Evolutionary conservation across 2,329 filamentous ascomycete genomes (phyloP).

Genomic region (Aquanectria penicillioides): DNA sequence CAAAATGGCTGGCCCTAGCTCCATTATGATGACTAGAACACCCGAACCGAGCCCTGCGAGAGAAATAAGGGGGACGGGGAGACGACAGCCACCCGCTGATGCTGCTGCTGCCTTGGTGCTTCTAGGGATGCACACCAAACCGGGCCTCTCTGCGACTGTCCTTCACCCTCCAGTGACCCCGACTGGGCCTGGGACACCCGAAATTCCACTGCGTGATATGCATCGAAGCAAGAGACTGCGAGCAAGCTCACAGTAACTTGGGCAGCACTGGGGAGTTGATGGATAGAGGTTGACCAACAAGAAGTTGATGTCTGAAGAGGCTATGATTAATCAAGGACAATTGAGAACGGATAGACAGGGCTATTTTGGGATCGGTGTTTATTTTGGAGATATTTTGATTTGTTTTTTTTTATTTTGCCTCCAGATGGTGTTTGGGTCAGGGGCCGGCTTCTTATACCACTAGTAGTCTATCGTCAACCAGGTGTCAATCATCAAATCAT

Average conservation of each 20-base stretch:
- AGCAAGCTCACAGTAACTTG: slow-evolving; percentile 25
- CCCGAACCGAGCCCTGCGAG: slow-evolving; percentile 32
- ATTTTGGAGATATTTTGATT: background rate
- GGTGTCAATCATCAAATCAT: slow-evolving; percentile 20
- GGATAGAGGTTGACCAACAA: background rate
- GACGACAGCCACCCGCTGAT: slow-evolving; percentile 15
- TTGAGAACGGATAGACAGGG: background rate
- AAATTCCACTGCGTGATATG: slow-evolving; percentile 1
- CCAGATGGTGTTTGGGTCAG: background rate
- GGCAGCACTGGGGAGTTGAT: background rate
- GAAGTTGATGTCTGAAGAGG: background rate
- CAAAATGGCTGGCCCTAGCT: slow-evolving; percentile 26
- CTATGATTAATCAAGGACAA: slow-evolving; percentile 2
- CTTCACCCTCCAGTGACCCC: background rate
- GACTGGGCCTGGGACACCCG: background rate
- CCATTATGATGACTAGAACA: slow-evolving; percentile 23
- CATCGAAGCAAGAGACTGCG: slow-evolving; percentile 39
- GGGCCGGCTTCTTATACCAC: slow-evolving; percentile 15
- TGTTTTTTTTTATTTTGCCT: background rate
- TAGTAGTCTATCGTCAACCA: slow-evolving; percentile 17
- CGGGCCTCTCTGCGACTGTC: background rate
- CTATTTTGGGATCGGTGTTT: slow-evolving; percentile 10
- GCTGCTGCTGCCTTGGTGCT: slow-evolving; percentile 36
- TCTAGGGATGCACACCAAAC: slow-evolving; percentile 27
- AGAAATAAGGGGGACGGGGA: background rate